phyloP scores from a whole-genome alignment of 768 basidiomycete genomes.

The Hygrophorus russula region DNA sequence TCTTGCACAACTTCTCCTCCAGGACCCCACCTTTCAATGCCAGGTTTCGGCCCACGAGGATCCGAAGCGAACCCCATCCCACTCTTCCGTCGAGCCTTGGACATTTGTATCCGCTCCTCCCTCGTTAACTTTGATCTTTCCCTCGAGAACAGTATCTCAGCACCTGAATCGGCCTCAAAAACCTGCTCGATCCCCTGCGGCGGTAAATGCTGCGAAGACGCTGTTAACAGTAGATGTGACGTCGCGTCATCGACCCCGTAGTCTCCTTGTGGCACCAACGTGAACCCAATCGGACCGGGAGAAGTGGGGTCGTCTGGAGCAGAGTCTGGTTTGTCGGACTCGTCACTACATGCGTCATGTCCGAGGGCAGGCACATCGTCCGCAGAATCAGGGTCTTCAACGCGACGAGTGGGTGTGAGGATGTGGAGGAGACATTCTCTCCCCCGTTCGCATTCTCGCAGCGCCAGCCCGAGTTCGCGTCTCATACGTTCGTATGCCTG shows the following conservation, averaged over 20 bases:
- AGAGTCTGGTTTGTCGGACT: constrained; percentile 39
- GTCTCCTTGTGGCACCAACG: constrained; percentile 15
- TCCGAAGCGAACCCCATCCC: constrained; percentile 13
- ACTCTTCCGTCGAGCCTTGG: constrained; percentile 43
- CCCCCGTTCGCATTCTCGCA: constrained; percentile 77
- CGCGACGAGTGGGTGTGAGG: constrained; percentile 32
- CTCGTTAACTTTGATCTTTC: constrained; percentile 58
- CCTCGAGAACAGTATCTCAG: constrained; percentile 30
- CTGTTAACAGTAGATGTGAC: constrained; percentile 38
- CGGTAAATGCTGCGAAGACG: constrained; percentile 45
- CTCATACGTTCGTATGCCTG: constrained; percentile 68
- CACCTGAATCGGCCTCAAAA: constrained; percentile 57
- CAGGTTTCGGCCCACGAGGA: constrained; percentile 10
- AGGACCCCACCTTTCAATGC: constrained; percentile 52
- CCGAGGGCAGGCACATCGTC: constrained; percentile 41
- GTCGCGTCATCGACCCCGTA: constrained; percentile 40
- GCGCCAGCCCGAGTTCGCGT: constrained; percentile 63
- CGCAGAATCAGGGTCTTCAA: constrained; percentile 28
- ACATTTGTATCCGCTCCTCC: constrained; percentile 61
- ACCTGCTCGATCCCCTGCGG: constrained; percentile 69
- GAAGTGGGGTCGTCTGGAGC: constrained; percentile 18
- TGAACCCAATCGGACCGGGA: constrained; percentile 12
- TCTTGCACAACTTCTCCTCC: constrained; percentile 76
- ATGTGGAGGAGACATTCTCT: constrained; percentile 51
- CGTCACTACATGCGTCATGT: constrained; percentile 39